phyloP scores from a whole-genome alignment of 139 green algal species.

The Chlorella sp. region DNA sequence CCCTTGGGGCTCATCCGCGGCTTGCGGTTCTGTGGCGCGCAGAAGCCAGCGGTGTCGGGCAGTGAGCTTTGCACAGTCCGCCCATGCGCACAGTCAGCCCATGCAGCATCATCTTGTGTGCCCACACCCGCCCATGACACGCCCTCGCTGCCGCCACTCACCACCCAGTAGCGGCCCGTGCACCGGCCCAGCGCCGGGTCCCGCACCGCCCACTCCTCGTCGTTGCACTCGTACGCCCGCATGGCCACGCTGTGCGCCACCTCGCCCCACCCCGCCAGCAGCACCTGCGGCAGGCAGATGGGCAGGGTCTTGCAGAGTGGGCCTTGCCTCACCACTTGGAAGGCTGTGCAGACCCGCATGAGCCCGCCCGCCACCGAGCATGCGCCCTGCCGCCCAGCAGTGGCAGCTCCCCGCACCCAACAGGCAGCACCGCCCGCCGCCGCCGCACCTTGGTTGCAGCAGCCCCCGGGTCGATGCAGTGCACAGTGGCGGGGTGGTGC shows the following conservation, averaged over 20 bases:
- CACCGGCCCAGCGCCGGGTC: not conserved
- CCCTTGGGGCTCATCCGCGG: not conserved
- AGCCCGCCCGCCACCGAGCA: not conserved
- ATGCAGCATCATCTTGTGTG: too few species aligned
- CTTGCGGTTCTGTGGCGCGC: conserved; percentile 43
- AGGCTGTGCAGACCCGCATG: not conserved
- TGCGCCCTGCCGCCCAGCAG: not conserved
- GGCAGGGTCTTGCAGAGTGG: not conserved
- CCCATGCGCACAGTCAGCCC: too few species aligned
- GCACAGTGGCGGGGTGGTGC: conserved; percentile 6
- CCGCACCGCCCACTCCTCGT: conserved; percentile 9
- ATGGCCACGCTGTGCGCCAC: conserved; percentile 19
- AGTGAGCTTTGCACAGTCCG: not conserved
- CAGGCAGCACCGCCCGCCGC: not conserved
- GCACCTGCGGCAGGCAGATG: not conserved
- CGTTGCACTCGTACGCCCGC: not conserved
- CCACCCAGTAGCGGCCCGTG: conserved; percentile 1
- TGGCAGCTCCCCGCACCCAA: not conserved
- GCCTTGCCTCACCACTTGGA: not conserved
- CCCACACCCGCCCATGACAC: too few species aligned
- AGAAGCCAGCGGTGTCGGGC: not conserved
- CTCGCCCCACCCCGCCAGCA: conserved; percentile 20
- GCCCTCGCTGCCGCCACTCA: not conserved
- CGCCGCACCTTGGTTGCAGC: not conserved
- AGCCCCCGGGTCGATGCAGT: conserved; percentile 11